Base-by-base conservation (phyloP, 1,139 yeast species). In the Wickerhamomyces sp. region DNA sequence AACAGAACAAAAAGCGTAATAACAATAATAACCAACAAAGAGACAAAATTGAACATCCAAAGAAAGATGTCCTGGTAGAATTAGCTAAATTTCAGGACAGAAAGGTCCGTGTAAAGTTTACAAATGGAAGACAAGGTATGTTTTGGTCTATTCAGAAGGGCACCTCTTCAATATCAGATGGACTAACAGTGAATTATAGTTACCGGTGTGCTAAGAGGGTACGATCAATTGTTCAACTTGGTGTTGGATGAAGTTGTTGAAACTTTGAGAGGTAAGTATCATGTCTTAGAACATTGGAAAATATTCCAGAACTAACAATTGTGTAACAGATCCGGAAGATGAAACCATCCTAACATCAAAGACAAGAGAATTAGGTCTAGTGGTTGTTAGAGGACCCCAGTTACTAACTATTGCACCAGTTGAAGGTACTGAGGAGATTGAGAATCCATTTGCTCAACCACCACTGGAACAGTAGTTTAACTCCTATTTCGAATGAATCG, bases 141-240 rank as follows among this genome's bases (percentile, higher is more conserved):
- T 57, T 18, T 8, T 13, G 14, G 14, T 6, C 10, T 9, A 34
- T 14, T 6, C 8, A 7, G 15, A 14, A 13, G 14, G 3, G 27
- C 15, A 0, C 6, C n/a, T 2, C n/a, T 7, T 36, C 11, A 11
- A 8, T 14, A 11, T 35, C 7, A 34, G 33, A 44, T 45, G 40
- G 39, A 47, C 45, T 33, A 11, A 32, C 15, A n/a, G n/a, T 13
- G 23, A 11, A 35, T 18, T 18, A 70, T 72, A 61, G 82, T 91
- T 10, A 73, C 75, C 27, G 99, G 99, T 27, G 68, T 71, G 1
- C 75, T 93, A 57, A 88, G 86, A 59, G 98, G 99, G 18, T 90
- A 77, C 63, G 99, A 93, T 64, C 95, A 87, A 64, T 75, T 90
- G 65, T 85, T 91, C 95, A 93, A 93, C 67, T 73, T 93, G 57